These are phyloP conservation scores for Dryas drummondii DNA, from an alignment of 306 rosid genomes.

Conservation along the genomic window DNA sequence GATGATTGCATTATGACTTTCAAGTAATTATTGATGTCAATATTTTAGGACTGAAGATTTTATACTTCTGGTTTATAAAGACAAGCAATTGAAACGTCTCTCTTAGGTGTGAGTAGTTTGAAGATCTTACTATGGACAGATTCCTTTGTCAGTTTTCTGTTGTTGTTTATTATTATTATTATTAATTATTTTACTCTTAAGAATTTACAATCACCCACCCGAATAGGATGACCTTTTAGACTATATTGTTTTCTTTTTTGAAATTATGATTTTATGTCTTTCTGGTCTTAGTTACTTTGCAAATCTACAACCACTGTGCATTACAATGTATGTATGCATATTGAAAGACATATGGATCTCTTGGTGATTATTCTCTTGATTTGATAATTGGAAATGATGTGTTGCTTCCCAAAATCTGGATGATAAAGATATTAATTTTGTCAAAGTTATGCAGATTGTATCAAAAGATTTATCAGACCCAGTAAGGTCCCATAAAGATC, in stretches of 20 bases:
- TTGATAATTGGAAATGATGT: background rate
- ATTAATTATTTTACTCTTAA: too few relatives aligned
- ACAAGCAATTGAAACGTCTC: background rate
- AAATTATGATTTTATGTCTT: background rate
- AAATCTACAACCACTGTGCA: background rate
- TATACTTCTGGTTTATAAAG: background rate
- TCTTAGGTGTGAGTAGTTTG: background rate
- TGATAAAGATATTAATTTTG: conserved; percentile 20
- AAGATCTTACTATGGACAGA: background rate
- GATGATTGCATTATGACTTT: background rate
- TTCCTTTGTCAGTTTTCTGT: too few relatives aligned
- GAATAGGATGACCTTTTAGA: background rate
- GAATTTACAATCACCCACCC: too few relatives aligned
- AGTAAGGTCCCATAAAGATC: conserved; percentile 95
- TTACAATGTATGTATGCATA: background rate
- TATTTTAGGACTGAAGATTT: background rate
- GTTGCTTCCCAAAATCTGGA: conserved; percentile 12
- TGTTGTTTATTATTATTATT: too few relatives aligned
- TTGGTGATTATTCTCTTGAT: background rate
- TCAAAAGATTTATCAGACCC: conserved; percentile 93
- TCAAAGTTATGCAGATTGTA: conserved; percentile 64
- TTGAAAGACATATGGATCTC: background rate
- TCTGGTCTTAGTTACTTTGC: background rate
- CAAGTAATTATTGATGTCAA: too few relatives aligned
- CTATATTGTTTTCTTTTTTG: background rate